Evolutionary conservation across 371 early-diverging fungal species (phyloP).

Genomic region (Saksenaea oblongispora): DNA sequence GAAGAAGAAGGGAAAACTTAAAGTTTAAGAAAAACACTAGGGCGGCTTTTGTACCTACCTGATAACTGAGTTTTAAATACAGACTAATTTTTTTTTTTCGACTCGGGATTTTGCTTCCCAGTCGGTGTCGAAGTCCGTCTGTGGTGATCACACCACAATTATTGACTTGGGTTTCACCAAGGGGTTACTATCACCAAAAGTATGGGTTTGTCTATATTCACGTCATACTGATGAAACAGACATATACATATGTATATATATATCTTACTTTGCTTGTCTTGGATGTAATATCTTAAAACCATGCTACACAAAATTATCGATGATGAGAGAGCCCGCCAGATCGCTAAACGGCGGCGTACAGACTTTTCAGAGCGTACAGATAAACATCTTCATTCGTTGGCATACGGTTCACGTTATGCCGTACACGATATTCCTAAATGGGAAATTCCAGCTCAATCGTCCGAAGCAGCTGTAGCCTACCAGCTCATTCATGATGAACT

Average conservation of each 20-base stretch:
- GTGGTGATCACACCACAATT: conserved; percentile 1
- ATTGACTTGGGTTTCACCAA: background rate
- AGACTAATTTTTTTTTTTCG: background rate
- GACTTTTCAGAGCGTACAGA: conserved; percentile 6
- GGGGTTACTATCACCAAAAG: background rate
- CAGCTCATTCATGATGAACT: conserved; percentile 66
- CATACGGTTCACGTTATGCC: conserved; percentile 55
- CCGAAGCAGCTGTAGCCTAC: conserved; percentile 54
- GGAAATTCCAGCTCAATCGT: conserved; percentile 40
- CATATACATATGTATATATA: background rate
- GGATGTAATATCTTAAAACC: background rate
- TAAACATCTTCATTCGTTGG: conserved; percentile 28
- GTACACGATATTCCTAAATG: conserved; percentile 49
- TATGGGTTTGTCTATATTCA: background rate
- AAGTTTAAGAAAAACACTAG: background rate
- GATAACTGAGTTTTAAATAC: background rate
- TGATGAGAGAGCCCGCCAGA: background rate
- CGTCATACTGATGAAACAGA: background rate
- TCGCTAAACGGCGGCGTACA: background rate
- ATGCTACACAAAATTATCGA: background rate
- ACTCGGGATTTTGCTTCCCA: background rate
- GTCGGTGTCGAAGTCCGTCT: conserved; percentile 1
- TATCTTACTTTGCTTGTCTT: background rate
- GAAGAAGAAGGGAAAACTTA: background rate
- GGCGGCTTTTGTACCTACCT: conserved; percentile 4